A percentile compares a stretch with the other conserved stretches of the same genome.
These are phyloP conservation scores for Stemphylium lycopersici DNA, from an alignment of 2,329 filamentous ascomycete species.

Conservation along the genomic window DNA sequence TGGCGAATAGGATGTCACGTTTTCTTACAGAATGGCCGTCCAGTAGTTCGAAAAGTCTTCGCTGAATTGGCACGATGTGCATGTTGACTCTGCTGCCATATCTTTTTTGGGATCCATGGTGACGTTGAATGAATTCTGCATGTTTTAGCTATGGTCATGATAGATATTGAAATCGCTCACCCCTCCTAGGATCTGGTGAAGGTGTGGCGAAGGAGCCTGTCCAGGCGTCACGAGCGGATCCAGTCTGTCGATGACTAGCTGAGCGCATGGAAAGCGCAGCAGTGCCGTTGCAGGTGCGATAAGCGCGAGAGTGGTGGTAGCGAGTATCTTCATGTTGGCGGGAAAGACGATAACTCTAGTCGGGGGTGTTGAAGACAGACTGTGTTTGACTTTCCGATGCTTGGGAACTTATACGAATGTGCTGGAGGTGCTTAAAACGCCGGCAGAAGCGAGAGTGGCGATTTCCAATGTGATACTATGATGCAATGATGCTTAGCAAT, in stretches of 20 bases:
- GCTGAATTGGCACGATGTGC: constrained; percentile 39
- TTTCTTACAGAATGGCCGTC: constrained; percentile 35
- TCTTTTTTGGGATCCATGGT: constrained; percentile 32
- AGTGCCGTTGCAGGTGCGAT: constrained; percentile 26
- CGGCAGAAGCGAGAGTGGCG: neutral
- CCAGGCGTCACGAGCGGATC: constrained; percentile 36
- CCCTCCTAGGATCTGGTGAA: constrained; percentile 35
- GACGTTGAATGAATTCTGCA: constrained; percentile 31
- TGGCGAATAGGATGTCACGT: neutral
- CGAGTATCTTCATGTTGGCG: constrained; percentile 27
- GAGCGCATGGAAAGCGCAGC: constrained; percentile 34
- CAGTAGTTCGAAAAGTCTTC: constrained; percentile 41
- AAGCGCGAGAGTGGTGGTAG: constrained; percentile 16
- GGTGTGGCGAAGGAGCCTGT: constrained; percentile 29
- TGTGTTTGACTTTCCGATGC: neutral
- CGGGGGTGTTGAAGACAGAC: neutral
- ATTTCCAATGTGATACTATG: constrained; percentile 1
- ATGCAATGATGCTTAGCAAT: neutral
- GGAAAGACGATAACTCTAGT: neutral
- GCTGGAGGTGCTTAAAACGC: neutral
- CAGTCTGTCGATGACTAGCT: constrained; percentile 31
- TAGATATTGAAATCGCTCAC: constrained; percentile 3
- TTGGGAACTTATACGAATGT: constrained; percentile 4
- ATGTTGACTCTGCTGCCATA: constrained; percentile 32
- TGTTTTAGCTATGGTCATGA: neutral